Percentiles rank a stretch among this genome's conserved stretches.
phyloP scores from a whole-genome alignment of 352 stramenopile species.

The Pythium sukuiense region DNA sequence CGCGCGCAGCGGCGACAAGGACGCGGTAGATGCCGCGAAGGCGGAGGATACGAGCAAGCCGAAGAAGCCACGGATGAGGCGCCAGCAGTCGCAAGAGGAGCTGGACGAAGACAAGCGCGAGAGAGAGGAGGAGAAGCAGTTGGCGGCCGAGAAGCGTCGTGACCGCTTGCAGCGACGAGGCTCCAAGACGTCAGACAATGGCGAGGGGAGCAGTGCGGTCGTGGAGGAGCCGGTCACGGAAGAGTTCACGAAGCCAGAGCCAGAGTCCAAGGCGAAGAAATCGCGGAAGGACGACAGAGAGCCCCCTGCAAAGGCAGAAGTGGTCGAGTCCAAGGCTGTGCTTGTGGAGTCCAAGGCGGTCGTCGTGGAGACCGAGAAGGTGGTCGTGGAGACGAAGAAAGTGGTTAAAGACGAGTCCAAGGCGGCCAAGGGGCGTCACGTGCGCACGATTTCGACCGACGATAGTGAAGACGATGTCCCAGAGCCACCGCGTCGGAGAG shows the following conservation, averaged over 20 bases:
- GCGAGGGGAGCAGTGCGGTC: neutral
- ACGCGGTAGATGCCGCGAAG: neutral
- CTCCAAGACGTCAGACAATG: neutral
- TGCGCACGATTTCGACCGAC: constrained; percentile 5
- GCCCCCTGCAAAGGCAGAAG: neutral
- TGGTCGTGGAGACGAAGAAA: neutral
- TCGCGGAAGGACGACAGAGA: constrained; percentile 2
- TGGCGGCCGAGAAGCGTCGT: neutral
- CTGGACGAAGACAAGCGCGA: constrained; percentile 7
- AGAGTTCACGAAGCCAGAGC: neutral
- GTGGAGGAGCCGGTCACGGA: neutral
- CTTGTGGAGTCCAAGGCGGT: neutral
- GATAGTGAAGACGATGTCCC: neutral
- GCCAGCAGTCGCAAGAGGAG: constrained; percentile 1
- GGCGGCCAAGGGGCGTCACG: neutral
- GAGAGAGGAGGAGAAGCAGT: neutral
- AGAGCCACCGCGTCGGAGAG: neutral
- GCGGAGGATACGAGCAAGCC: neutral
- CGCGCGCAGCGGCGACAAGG: constrained; percentile 1
- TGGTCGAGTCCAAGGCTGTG: neutral
- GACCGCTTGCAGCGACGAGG: constrained; percentile 1
- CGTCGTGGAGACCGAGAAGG: neutral
- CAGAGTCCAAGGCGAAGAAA: neutral
- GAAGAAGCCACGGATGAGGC: constrained; percentile 11
- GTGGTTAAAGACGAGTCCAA: neutral